These are phyloP conservation scores for Peronospora belbahrii DNA, from an alignment of 352 stramenopile genomes.

Conservation along the genomic window DNA sequence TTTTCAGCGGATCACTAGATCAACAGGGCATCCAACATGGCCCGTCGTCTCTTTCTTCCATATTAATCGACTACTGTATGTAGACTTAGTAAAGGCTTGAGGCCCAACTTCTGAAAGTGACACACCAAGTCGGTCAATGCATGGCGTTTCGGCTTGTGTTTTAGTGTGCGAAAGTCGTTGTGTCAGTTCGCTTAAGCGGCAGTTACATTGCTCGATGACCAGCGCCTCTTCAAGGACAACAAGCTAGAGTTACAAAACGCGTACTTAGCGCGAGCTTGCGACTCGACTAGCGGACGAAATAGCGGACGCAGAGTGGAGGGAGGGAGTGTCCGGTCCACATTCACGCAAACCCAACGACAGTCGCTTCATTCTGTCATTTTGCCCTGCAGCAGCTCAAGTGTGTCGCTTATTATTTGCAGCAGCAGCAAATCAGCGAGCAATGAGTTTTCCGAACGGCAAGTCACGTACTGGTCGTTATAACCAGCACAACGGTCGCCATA, in stretches of 20 bases:
- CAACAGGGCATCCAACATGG: too few species aligned
- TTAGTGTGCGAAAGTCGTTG: too few species aligned
- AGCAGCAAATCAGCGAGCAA: constrained; percentile 7
- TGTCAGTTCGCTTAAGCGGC: too few species aligned
- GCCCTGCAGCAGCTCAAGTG: constrained; percentile 7
- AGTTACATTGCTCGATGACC: not conserved
- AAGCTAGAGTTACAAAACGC: constrained; percentile 2
- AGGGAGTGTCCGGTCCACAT: constrained; percentile 24
- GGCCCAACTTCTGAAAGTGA: too few species aligned
- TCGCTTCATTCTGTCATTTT: constrained; percentile 23
- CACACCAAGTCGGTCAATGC: too few species aligned
- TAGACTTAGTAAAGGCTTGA: too few species aligned
- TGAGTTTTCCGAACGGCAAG: constrained; percentile 5
- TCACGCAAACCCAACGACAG: constrained; percentile 19
- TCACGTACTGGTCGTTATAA: constrained; percentile 2
- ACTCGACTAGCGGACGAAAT: constrained; percentile 9
- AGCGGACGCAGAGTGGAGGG: constrained; percentile 15
- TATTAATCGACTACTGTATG: too few species aligned
- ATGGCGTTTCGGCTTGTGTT: too few species aligned
- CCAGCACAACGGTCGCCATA: constrained; percentile 1
- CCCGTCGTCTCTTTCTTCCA: too few species aligned
- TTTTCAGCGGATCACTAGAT: not conserved
- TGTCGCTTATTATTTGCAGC: not conserved
- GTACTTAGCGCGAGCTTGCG: not conserved
- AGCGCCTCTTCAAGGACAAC: constrained; percentile 1